These are phyloP conservation scores for Collybia mongolica DNA, from an alignment of 768 basidiomycete genomes.

Conservation along the genomic window DNA sequence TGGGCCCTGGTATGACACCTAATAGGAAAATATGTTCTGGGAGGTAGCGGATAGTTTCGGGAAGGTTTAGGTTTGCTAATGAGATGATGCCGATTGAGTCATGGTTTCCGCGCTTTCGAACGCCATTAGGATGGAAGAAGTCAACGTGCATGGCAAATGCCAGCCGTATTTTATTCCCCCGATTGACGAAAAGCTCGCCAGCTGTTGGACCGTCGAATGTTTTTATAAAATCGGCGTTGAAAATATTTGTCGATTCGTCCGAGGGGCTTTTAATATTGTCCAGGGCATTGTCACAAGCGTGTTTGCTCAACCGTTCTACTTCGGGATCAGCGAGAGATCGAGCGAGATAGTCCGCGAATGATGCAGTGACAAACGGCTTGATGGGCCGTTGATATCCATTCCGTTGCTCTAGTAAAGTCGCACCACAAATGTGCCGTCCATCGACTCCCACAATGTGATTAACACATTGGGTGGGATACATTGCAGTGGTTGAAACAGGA, in stretches of 20 bases:
- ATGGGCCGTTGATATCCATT: background rate
- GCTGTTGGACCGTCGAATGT: background rate
- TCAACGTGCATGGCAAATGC: slow-evolving; percentile 27
- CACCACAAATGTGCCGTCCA: background rate
- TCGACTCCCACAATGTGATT: background rate
- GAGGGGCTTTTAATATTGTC: background rate
- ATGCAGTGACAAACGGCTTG: slow-evolving; percentile 7
- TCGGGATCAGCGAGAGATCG: slow-evolving; percentile 5
- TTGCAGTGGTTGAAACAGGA: background rate
- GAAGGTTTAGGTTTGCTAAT: slow-evolving; percentile 31
- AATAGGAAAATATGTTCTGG: slow-evolving; percentile 31
- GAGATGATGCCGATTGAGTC: slow-evolving; percentile 30
- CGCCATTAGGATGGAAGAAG: slow-evolving; percentile 32
- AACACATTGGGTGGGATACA: slow-evolving; percentile 3
- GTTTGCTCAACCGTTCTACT: background rate
- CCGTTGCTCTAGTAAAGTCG: background rate
- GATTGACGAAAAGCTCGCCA: slow-evolving; percentile 2
- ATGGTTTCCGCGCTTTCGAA: slow-evolving; percentile 17
- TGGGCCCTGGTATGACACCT: slow-evolving; percentile 27
- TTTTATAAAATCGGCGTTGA: slow-evolving; percentile 2
- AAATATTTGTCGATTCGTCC: background rate
- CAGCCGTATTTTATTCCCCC: slow-evolving; percentile 9
- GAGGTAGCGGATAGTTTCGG: slow-evolving; percentile 24
- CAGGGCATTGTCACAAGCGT: slow-evolving; percentile 9
- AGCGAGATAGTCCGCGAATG: slow-evolving; percentile 10